Evolutionary conservation across 805 yeast species (phyloP), one percentile per base, ranked within the genome.

Genomic region (Kuraishia borneana): DNA sequence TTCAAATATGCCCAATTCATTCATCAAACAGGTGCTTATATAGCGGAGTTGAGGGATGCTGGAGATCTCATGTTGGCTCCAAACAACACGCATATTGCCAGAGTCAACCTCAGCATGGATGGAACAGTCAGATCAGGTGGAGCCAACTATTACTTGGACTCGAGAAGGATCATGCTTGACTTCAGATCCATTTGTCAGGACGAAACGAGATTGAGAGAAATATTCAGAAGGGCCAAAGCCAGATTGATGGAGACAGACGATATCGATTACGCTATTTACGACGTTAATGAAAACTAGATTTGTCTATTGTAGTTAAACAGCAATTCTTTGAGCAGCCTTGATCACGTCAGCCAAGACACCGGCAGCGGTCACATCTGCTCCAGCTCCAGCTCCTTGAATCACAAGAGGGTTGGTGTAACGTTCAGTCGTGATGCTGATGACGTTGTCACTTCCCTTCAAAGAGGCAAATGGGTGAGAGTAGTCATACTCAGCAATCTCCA

Each of bases 301-400:
- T 18, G 14, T 27, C 5, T 27, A 16, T 27, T 6, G 17, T 8
- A 28, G 7, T 18, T n/a, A 31, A 23, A 17, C 53, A 33, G 77
- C 79, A 35, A 84, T 58, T 66, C 95, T 77, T 63, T 88, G 87
- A 30, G 94, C 95, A 47, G 85, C 78, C 68, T 85, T 92, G 54
- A 92, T 71, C 25, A 83, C 78, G 56, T 92, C 99, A 35, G 94
- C 95, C 45, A 92, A 70, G 30, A 92, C 96, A 60, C 98, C 99
- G 49, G 56, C 56, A 29, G 79, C 78, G 34, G 79, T 73, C 31
- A 72, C 76, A 25, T 70, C 79, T 35, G 78, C 76, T 43, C 94
- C 92, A 48, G 79, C 78, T 50, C 94, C 99, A 21, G 99, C 98
- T 61, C 99, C 99, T 69, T 92, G 98, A 48, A 92, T 72, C 42